Evolutionary conservation across 2,329 filamentous ascomycete genomes (phyloP).

Genomic region (Scleromitrula shiraiana): DNA sequence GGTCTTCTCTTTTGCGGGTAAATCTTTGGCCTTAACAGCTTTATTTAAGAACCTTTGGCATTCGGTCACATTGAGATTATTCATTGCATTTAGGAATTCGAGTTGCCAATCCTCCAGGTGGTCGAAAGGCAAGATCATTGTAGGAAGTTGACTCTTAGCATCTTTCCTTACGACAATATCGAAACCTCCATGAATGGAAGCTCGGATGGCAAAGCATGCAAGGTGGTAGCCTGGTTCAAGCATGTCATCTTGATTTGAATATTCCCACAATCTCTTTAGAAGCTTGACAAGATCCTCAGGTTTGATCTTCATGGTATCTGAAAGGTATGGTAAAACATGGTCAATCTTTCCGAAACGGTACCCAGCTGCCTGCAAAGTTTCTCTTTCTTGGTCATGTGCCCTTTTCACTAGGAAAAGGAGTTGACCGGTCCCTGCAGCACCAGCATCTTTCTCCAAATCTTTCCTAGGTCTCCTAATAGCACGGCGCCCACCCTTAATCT

Average conservation of each 20-base stretch:
- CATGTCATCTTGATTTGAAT: constrained; percentile 39
- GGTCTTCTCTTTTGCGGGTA: constrained; percentile 33
- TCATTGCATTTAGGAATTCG: constrained; percentile 40
- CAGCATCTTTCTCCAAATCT: constrained; percentile 5
- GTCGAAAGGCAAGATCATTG: constrained; percentile 44
- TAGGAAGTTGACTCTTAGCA: constrained; percentile 53
- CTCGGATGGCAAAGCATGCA: constrained; percentile 49
- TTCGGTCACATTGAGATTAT: constrained; percentile 38
- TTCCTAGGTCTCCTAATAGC: constrained; percentile 2
- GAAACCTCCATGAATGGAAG: constrained; percentile 36
- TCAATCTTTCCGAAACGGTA: constrained; percentile 68
- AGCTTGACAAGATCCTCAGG: constrained; percentile 51
- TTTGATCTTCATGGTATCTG: constrained; percentile 67
- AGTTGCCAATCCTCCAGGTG: constrained; percentile 47
- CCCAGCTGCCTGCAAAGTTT: constrained; percentile 59
- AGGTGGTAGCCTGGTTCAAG: constrained; percentile 47
- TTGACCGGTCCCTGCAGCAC: constrained; percentile 34
- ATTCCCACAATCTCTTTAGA: constrained; percentile 56
- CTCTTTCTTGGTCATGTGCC: constrained; percentile 49
- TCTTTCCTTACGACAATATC: constrained; percentile 30
- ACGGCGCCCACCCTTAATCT: constrained; percentile 4
- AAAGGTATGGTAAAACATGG: constrained; percentile 61
- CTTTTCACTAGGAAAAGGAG: constrained; percentile 71
- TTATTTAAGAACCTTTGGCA: constrained; percentile 33
- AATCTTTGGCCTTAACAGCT: constrained; percentile 29